Conservation (phyloP, 2,329 filamentous ascomycete species). For the Arthrocladium fulminans region DNA sequence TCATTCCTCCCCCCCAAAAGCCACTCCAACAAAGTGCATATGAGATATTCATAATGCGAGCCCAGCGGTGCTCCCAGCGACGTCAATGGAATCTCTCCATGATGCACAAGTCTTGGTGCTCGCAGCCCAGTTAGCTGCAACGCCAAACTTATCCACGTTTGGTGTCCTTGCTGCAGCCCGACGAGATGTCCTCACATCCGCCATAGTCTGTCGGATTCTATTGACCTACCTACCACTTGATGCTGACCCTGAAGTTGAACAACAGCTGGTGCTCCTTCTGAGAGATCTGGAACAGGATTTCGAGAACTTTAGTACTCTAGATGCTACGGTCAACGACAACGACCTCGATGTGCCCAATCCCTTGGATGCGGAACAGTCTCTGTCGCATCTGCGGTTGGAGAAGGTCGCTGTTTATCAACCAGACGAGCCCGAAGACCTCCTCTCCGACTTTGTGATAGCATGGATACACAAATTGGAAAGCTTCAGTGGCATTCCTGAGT, state of each 20-base stretch:
- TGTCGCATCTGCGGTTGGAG: slow-evolving; percentile 45
- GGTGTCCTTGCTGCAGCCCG: slow-evolving; percentile 43
- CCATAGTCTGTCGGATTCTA: slow-evolving; percentile 50
- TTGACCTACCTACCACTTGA: slow-evolving; percentile 55
- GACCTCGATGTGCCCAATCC: slow-evolving; percentile 21
- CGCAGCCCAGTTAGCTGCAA: slow-evolving; percentile 47
- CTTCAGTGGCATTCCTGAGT: slow-evolving; percentile 49
- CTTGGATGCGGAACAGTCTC: slow-evolving; percentile 9
- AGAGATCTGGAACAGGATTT: slow-evolving; percentile 28
- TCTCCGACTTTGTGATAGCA: slow-evolving; percentile 52
- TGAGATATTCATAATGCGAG: neutral
- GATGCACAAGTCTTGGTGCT: slow-evolving; percentile 50
- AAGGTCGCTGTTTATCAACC: slow-evolving; percentile 39
- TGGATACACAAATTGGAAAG: slow-evolving; percentile 51
- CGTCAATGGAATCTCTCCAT: slow-evolving; percentile 34
- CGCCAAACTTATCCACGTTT: slow-evolving; percentile 45
- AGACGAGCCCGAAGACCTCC: slow-evolving; percentile 38
- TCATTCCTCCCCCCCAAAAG: neutral
- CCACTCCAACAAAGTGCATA: neutral
- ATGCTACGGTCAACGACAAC: slow-evolving; percentile 10
- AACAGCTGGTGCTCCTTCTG: slow-evolving; percentile 11
- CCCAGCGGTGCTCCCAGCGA: neutral
- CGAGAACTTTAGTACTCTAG: slow-evolving; percentile 8
- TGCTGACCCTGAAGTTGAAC: slow-evolving; percentile 18
- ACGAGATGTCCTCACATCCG: slow-evolving; percentile 40